These are phyloP conservation scores for Leccinum subtestaceum DNA, from an alignment of 768 basidiomycete species.

Conservation along the genomic window DNA sequence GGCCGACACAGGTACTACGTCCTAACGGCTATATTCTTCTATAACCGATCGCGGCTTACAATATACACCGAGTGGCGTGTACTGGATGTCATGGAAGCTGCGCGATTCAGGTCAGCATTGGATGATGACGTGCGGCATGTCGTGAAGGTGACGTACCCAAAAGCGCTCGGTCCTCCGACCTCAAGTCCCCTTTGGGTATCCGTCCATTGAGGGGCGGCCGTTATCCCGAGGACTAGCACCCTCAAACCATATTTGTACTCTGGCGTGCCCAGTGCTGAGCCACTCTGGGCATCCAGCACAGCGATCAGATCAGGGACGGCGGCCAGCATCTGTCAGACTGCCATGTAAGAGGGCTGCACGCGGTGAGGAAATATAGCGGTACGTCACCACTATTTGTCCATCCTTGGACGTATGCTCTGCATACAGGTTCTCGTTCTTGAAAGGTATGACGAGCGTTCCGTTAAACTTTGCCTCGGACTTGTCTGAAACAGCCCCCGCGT, in stretches of 20 bases:
- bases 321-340: conserved; percentile 40
- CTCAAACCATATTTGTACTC: conserved; percentile 60
- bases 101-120: conserved; percentile 9
- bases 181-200: conserved; percentile 46
- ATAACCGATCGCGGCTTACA: conserved; percentile 46
- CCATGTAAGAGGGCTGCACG: neutral
- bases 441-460: conserved; percentile 47
- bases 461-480: conserved; percentile 21
- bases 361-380: neutral
- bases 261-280: conserved; percentile 59
- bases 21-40: conserved; percentile 34
- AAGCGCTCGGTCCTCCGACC: conserved; percentile 51
- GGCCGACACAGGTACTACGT: conserved; percentile 4
- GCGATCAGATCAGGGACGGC: conserved; percentile 66
- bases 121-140: neutral
- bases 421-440: conserved; percentile 62
- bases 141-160: conserved; percentile 39
- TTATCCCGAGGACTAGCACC: conserved; percentile 49
- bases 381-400: conserved; percentile 22
- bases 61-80: conserved; percentile 40
- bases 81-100: conserved; percentile 34
- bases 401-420: conserved; percentile 40
- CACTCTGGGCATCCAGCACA: conserved; percentile 61
- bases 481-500: conserved; percentile 25
- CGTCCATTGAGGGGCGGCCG: conserved; percentile 56